Evolutionary conservation across 768 basidiomycete species (phyloP), one percentile per base, ranked within the genome.

Genomic region (Phylloporus sp.): DNA sequence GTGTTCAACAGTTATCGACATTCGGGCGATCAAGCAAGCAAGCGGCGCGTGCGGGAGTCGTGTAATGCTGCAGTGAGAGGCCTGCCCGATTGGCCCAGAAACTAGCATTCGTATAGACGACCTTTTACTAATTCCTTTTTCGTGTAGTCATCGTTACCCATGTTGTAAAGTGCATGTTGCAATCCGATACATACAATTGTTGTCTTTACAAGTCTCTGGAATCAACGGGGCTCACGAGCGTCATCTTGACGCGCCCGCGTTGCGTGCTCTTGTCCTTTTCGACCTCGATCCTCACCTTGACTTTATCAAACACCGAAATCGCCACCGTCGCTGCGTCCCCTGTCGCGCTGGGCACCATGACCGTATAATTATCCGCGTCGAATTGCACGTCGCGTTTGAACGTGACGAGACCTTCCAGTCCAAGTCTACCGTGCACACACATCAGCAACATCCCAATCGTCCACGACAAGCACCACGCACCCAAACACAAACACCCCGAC

Each of bases 241-340:
- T 79, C 89, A 90, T 90, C 69, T 84, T 90, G 7, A 95, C 91
- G 52, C 82, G 82, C 9, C 90, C 91, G 50, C 92, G 72, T 60
- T 94, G 90, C 15, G 93, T 96, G 54, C 93, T 94, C 60, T 78
- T 86, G 60, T 96, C 95, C 74, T 92, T 96, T 66, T 95, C 93
- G 6, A 98, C 90, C 49, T 84, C 80, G 33, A 99, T 87, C 54
- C 81, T 77, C n/a, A 98, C 94, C 24, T 67, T 75, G 37, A 97
- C 90, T 67, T 93, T 92, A 71, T 96, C 93, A 61, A 99, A 97
- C 20, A 97, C 90, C 0, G 90, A 78, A 36, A 97, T 82, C 13
- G 74, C 76, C 9, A 81, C 78, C 23, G 76, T 73, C 9, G 68
- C 61, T 15, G 59, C 63, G 10, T 46, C 29, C 36, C 18, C 29